Evolutionary conservation across 2,329 filamentous ascomycete species (phyloP), one percentile per base, ranked within the genome.

Genomic region (Coniochaeta hoffmannii): DNA sequence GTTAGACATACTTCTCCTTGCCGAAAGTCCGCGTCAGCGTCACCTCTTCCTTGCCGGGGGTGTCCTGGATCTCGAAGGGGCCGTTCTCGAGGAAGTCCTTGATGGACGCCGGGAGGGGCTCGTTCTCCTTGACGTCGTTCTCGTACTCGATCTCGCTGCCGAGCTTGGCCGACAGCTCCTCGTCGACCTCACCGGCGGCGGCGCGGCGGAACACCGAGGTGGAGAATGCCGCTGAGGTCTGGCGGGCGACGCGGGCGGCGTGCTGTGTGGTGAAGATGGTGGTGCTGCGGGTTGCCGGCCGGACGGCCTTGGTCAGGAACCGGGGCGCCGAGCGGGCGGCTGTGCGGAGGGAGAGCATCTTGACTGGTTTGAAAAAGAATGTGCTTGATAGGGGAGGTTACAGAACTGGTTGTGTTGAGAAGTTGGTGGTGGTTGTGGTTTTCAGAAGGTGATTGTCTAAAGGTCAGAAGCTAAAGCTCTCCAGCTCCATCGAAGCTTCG

Each of bases 21-120:
- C 88, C 89, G 67, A 89, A 93, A 61, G 82, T 87, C 67, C 92
- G 88, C 58, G 85, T 88, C 62, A 99, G 80, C 66, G 88, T 80
- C 63, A 99, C 89, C 64, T 96, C 90, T 76, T 97, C 89, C 71
- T 90, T 82, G 59, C 94, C 94, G 28, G 87, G 79, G 31, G 80
- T 83, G 72, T 99, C 94, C 66, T 89, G 78, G 59, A 94, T 80
- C 79, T 93, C 80, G 73, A 91, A 99, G 38, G 87, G 82, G 67
- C 87, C 86, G 75, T 90, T 93, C 68, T 93, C 85, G 50, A 97
- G 75, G 73, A 95, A 97, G 70, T 94, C 89, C 75, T 90, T 87
- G 71, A 97, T 82, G 70, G 86, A 89, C 60, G 85, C 80, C 38
- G 90, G 87, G 62, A 88, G 74, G 61, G 88, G 82, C 66, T 89